Percentiles rank a stretch among this genome's conserved stretches.
phyloP scores from a whole-genome alignment of 2,329 filamentous ascomycete genomes.

The Hypoxylon sp. region DNA sequence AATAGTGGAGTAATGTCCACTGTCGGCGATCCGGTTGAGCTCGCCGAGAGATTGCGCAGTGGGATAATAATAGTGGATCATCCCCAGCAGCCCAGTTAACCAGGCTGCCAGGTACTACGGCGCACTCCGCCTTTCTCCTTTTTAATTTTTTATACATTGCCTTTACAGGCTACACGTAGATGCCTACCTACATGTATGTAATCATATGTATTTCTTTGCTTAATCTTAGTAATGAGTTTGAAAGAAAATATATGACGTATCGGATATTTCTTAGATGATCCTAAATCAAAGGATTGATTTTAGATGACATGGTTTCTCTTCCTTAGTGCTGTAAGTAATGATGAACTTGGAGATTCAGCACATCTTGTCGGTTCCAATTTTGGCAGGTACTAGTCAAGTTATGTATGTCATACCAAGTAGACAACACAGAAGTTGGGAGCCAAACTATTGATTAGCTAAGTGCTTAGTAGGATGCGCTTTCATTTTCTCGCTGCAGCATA shows the following conservation, averaged over 20 bases:
- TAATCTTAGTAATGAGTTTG: neutral
- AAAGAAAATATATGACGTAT: neutral
- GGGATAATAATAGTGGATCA: constrained; percentile 15
- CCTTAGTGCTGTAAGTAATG: neutral
- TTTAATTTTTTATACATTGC: constrained; percentile 1
- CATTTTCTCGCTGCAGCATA: constrained; percentile 1
- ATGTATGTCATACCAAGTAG: constrained; percentile 8
- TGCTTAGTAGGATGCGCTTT: neutral
- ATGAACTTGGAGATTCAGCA: neutral
- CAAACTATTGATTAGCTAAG: constrained; percentile 4
- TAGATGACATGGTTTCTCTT: constrained; percentile 10
- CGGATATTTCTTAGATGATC: neutral
- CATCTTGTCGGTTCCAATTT: constrained; percentile 21
- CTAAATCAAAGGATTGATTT: constrained; percentile 1
- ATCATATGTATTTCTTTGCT: neutral
- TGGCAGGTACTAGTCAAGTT: constrained; percentile 20
- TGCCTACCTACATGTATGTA: neutral
- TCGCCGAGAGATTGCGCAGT: constrained; percentile 14
- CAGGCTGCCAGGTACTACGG: neutral
- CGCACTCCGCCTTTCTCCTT: neutral
- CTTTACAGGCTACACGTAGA: neutral
- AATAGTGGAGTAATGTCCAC: constrained; percentile 12
- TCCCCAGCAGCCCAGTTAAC: neutral
- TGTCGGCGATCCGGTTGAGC: constrained; percentile 27
- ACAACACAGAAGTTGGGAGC: neutral